Conservation (phyloP, 305 asterid species). For the Caryopteris hybrid region DNA sequence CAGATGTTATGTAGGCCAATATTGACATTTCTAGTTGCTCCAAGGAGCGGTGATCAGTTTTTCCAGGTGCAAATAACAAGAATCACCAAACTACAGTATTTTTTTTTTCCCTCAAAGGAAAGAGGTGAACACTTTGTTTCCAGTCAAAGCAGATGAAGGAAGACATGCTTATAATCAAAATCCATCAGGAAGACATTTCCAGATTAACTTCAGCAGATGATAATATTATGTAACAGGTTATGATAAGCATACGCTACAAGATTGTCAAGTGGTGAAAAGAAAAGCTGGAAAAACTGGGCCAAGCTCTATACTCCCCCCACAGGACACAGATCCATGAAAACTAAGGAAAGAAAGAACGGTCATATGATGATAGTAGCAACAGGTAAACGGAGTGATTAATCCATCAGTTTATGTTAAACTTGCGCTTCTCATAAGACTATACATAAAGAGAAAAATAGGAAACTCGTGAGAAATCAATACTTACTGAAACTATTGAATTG, state of each 20-base stretch:
- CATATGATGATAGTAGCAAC: no score
- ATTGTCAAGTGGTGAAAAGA: no score
- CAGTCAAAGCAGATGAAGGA: neutral
- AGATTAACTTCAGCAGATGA: neutral
- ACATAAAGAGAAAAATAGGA: neutral
- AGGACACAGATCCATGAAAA: no score
- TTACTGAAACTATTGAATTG: neutral
- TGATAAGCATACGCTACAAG: neutral
- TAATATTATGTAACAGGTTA: neutral
- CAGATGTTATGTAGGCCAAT: neutral
- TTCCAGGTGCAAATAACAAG: neutral
- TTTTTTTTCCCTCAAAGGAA: no score
- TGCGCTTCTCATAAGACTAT: neutral
- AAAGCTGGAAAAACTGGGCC: no score
- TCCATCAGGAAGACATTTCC: neutral
- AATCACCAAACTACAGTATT: no score
- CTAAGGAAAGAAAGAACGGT: no score
- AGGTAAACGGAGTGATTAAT: neutral
- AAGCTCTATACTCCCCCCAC: no score
- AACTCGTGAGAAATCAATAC: neutral
- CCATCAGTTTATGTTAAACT: neutral
- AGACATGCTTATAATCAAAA: neutral
- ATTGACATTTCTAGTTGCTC: neutral
- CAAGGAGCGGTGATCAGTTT: neutral
- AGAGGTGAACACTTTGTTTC: neutral